Conservation (phyloP, 164 flowering plant genomes). For the Protea cynaroides region DNA sequence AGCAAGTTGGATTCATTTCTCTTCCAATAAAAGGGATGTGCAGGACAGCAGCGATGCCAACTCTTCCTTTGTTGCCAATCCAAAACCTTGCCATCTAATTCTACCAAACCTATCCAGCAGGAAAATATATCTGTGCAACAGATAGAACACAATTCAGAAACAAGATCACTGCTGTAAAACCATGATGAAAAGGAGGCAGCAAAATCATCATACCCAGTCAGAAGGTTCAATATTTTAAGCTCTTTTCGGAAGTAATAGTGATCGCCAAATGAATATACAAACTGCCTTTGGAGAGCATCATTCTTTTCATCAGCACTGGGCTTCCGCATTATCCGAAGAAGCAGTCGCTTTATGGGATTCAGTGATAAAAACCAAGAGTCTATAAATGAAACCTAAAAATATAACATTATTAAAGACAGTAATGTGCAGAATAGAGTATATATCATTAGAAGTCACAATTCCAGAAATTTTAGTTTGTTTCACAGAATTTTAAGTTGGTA, state of each 20-base stretch:
- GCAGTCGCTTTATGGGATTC: constrained; percentile 58
- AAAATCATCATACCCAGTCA: constrained; percentile 63
- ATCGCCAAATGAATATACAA: constrained; percentile 88
- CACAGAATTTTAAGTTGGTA: too few species aligned
- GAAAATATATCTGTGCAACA: constrained; percentile 60
- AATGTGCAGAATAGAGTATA: neutral
- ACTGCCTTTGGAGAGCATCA: constrained; percentile 45
- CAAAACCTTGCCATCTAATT: constrained; percentile 96
- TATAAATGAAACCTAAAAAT: constrained; percentile 70
- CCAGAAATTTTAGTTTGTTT: too few species aligned
- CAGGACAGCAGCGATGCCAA: constrained; percentile 64
- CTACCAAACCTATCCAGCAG: constrained; percentile 83
- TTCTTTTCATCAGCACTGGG: constrained; percentile 31
- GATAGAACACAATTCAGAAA: constrained; percentile 1
- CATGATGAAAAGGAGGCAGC: neutral
- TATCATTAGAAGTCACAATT: too few species aligned
- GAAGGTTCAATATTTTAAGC: constrained; percentile 88
- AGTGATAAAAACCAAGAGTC: constrained; percentile 78
- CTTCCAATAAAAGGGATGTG: constrained; percentile 66
- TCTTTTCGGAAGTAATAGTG: constrained; percentile 92
- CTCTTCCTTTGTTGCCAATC: constrained; percentile 73
- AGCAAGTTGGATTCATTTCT: constrained; percentile 26
- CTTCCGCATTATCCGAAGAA: constrained; percentile 67
- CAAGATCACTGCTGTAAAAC: neutral
- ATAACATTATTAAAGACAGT: neutral